Evolutionary conservation across 169 alveolate genomes (phyloP).

Genomic region (Plasmodium reichenowi): DNA sequence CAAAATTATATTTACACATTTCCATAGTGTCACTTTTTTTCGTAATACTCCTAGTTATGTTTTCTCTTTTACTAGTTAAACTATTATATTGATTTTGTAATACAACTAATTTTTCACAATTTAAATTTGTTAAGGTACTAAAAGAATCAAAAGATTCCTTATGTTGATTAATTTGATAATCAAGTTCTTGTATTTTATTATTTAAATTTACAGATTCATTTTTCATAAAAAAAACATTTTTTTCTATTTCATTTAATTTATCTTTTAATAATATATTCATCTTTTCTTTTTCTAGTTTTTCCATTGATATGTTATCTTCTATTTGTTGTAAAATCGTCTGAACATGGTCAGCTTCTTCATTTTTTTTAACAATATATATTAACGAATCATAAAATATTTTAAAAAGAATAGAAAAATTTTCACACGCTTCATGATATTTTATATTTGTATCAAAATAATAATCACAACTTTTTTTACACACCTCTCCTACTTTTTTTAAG

Average conservation of each 20-base stretch:
- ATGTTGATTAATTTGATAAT: conserved; percentile 73
- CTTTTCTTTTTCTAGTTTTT: conserved; percentile 27
- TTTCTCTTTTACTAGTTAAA: conserved; percentile 11
- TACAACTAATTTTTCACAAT: conserved; percentile 21
- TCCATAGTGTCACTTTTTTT: neutral
- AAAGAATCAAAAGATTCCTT: conserved; percentile 67
- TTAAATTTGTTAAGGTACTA: conserved; percentile 38
- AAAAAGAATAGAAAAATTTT: conserved; percentile 47
- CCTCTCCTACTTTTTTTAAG: conserved; percentile 59
- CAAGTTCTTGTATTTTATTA: conserved; percentile 64
- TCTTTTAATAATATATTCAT: conserved; percentile 8
- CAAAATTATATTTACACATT: conserved; percentile 1
- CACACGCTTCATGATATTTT: conserved; percentile 61
- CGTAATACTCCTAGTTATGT: neutral
- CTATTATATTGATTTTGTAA: conserved; percentile 35
- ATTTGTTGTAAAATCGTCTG: conserved; percentile 2
- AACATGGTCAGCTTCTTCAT: conserved; percentile 26
- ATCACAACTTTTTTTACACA: conserved; percentile 62
- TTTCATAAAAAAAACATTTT: conserved; percentile 25
- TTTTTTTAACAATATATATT: conserved; percentile 15
- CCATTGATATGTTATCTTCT: conserved; percentile 19
- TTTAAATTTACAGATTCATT: conserved; percentile 52
- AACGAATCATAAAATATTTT: conserved; percentile 40
- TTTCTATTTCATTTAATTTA: conserved; percentile 20
- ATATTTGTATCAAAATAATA: conserved; percentile 61